Evolutionary conservation across 2,329 filamentous ascomycete genomes (phyloP), one percentile per base, ranked within the genome.

Genomic region (Monilinia vaccinii-corymbosi): DNA sequence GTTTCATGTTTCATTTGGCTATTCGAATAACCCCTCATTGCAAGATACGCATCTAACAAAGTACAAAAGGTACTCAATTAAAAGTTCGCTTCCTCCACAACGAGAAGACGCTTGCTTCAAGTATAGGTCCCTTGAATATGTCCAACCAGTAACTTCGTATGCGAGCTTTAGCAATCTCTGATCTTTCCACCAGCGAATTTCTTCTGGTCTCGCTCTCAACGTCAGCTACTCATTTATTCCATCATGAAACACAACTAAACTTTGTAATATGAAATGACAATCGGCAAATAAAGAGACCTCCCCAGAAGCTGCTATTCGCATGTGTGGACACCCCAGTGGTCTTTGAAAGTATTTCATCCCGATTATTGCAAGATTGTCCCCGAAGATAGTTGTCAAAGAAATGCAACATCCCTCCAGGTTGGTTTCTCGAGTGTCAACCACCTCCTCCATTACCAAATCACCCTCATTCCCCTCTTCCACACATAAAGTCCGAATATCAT

Each of bases 231-330:
- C 34, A 52, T 52, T 23, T 10, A n/a, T 40, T 14, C 45, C 49
- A 40, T 6, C 49, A 52, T 52, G 49, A 52, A 52, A 52, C 49
- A 38, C 23, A 52, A 52, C 49, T n/a, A 52, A 40, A 16, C 6
- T 52, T 52, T 52, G 36, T 52, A 52, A 52, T 28, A 52, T 40
- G 34, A 52, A 52, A 52, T 16, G 49, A n/a, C 34, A 51, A 51
- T 51, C 34, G 28, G 38, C 21, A 34, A 65, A 62, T 40, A 52
- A 67, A 62, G 61, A 58, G 66, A 66, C 69, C 68, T 69, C 69
- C 69, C 69, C 69, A 69, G 68, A 67, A 69, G 68, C 69, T 63
- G 69, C 63, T 53, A 51, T 64, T 64, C 65, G 66, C 65, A 61
- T 60, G 58, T 64, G 65, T 64, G 49, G 64, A 31, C 34, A 62